Evolutionary conservation across 768 basidiomycete species (phyloP).

Genomic region (Russula ochroleuca): DNA sequence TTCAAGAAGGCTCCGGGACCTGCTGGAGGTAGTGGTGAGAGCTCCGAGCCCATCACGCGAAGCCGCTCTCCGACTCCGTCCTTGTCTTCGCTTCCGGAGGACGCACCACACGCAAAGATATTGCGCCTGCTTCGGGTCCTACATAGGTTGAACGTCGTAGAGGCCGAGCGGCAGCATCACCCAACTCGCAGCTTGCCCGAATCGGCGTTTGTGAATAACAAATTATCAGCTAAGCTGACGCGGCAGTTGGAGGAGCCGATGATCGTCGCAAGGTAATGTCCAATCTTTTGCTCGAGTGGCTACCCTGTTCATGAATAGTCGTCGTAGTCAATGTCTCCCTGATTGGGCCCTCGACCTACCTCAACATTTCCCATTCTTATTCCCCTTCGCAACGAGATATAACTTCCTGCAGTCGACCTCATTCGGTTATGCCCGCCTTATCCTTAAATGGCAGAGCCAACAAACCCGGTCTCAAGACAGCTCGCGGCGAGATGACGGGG

Average conservation of each 20-base stretch:
- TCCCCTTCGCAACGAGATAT: conserved; percentile 97
- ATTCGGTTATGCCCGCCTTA: conserved; percentile 94
- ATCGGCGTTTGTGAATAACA: conserved; percentile 93
- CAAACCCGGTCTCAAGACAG: conserved; percentile 74
- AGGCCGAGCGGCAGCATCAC: conserved; percentile 55
- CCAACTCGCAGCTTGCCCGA: conserved; percentile 64
- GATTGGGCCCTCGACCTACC: conserved; percentile 97
- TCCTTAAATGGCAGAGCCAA: conserved; percentile 92
- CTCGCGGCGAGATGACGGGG: conserved; percentile 82
- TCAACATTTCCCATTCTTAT: conserved; percentile 96
- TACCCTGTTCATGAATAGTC: background rate
- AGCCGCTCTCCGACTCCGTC: conserved; percentile 61
- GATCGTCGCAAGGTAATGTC: conserved; percentile 89
- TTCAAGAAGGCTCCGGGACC: conserved; percentile 92
- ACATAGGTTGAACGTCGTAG: conserved; percentile 74
- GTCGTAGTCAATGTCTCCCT: conserved; percentile 80
- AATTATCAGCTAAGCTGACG: conserved; percentile 95
- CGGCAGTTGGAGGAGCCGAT: conserved; percentile 96
- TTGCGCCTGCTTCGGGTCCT: conserved; percentile 84
- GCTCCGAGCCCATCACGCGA: conserved; percentile 45
- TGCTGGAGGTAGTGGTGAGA: conserved; percentile 39
- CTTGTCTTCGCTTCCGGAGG: conserved; percentile 77
- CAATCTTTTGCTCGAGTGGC: background rate
- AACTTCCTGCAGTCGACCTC: conserved; percentile 96
- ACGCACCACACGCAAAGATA: conserved; percentile 84